A percentile compares a stretch with the other conserved stretches of the same genome.
phyloP scores from a whole-genome alignment of 306 rosid species.

The Glycine soja region DNA sequence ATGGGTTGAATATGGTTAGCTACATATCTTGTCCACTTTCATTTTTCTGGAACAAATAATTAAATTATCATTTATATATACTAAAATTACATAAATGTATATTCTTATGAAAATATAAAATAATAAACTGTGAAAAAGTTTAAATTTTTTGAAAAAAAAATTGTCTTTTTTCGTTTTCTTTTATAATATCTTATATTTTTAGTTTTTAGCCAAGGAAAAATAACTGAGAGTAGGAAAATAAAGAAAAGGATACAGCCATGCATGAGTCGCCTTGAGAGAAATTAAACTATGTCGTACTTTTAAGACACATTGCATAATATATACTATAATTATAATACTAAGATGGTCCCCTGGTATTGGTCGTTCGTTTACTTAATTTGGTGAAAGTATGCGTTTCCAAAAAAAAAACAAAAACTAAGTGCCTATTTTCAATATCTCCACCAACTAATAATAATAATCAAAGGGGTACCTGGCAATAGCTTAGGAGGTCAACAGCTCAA shows the following conservation, averaged over 20 bases:
- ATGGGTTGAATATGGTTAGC: neutral
- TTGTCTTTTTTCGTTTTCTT: neutral
- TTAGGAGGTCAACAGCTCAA: constrained; percentile 33
- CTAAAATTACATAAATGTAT: neutral
- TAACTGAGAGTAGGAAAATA: neutral
- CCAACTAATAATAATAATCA: constrained; percentile 5
- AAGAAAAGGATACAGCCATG: neutral
- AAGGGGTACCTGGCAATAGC: constrained; percentile 26
- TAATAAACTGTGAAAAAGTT: neutral
- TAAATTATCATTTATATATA: neutral
- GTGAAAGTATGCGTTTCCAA: neutral
- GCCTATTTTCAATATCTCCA: constrained; percentile 16
- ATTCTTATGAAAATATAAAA: neutral
- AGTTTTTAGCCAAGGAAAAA: neutral
- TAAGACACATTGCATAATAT: too few relatives aligned
- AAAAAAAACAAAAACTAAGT: neutral
- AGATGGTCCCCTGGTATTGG: neutral
- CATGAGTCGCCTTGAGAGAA: too few relatives aligned
- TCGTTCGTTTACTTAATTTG: neutral
- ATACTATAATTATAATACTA: neutral
- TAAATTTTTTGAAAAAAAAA: too few relatives aligned
- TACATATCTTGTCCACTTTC: neutral
- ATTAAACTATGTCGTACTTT: too few relatives aligned
- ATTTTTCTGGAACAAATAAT: neutral
- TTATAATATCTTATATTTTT: neutral